Evolutionary conservation across 1,284 basidiomycete genomes (phyloP).

Genomic region (Coniferiporia sulphurascens): DNA sequence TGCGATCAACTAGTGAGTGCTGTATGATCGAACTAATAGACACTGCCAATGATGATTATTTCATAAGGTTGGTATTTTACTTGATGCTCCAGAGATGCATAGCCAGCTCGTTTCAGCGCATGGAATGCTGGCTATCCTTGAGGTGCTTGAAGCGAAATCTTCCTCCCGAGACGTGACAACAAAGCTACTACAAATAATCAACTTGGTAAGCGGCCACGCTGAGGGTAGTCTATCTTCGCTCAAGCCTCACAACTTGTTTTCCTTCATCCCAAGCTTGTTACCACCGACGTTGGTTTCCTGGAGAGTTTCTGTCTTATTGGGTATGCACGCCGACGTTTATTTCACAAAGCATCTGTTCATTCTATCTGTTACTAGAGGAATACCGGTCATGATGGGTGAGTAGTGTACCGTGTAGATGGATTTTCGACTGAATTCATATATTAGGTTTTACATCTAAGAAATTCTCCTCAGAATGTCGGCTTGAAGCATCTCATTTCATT

Average conservation of each 20-base stretch:
- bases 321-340: slow-evolving; percentile 35
- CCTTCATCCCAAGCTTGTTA: slow-evolving; percentile 64
- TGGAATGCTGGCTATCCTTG: slow-evolving; percentile 91
- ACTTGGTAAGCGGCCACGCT: slow-evolving; percentile 53
- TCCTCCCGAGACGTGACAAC: slow-evolving; percentile 78
- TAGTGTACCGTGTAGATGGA: slow-evolving; percentile 18
- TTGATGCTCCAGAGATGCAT: slow-evolving; percentile 86
- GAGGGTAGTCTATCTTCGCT: background rate
- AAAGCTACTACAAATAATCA: slow-evolving; percentile 84
- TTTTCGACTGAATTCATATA: background rate
- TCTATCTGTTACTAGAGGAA: slow-evolving; percentile 52
- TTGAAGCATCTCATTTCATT: slow-evolving; percentile 95
- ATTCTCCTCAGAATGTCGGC: slow-evolving; percentile 86
- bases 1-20: slow-evolving; percentile 80
- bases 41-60: slow-evolving; percentile 3
- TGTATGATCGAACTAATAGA: background rate
- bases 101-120: slow-evolving; percentile 86
- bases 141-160: slow-evolving; percentile 82
- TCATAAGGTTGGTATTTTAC: slow-evolving; percentile 67
- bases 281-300: slow-evolving; percentile 77
- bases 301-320: slow-evolving; percentile 96
- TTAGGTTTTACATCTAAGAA: slow-evolving; percentile 90
- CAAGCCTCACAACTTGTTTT: background rate
- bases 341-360: slow-evolving; percentile 12
- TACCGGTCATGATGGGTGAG: slow-evolving; percentile 87